Percentiles rank a stretch among this genome's conserved stretches.
Conservation (phyloP, 768 basidiomycete species). For the Vishniacozyma victoriae region DNA sequence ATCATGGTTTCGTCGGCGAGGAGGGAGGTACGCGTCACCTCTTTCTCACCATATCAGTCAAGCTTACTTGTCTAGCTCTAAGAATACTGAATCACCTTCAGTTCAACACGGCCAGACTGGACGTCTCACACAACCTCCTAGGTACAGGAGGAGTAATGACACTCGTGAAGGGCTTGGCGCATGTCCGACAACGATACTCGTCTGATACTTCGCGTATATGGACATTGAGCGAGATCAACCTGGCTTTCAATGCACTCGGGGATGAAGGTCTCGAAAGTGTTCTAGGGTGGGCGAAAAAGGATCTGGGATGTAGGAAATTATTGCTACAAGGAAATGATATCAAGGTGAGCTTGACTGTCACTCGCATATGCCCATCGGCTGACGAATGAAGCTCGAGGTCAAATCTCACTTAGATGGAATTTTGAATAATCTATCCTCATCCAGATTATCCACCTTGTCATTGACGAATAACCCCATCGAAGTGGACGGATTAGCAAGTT, state of each 20-base stretch:
- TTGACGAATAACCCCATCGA: conserved; percentile 25
- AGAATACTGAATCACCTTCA: conserved; percentile 27
- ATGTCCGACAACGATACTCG: conserved; percentile 23
- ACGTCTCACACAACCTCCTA: conserved; percentile 40
- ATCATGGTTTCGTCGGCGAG: conserved; percentile 37
- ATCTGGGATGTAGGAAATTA: conserved; percentile 19
- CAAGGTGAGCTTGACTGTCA: conserved; percentile 7
- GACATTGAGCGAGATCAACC: conserved; percentile 34
- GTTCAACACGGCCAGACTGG: conserved; percentile 14
- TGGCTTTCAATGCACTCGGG: conserved; percentile 22
- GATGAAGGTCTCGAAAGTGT: conserved; percentile 27
- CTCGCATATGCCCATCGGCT: too few relatives aligned
- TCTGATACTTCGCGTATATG: conserved; percentile 11
- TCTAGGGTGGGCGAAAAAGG: conserved; percentile 36
- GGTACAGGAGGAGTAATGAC: conserved; percentile 18
- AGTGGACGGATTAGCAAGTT: not conserved
- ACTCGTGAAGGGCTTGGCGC: conserved; percentile 26
- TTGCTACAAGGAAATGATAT: conserved; percentile 31
- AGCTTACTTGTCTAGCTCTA: conserved; percentile 20
- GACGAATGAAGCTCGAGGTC: conserved; percentile 7
- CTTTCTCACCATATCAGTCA: not conserved
- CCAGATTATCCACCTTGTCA: conserved; percentile 16
- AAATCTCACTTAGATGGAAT: conserved; percentile 12
- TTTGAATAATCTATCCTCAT: conserved; percentile 24
- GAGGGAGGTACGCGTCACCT: conserved; percentile 27